Evolutionary conservation across 495 filamentous ascomycete species (phyloP), one percentile per base, ranked within the genome.

Genomic region (Monascus purpureus): DNA sequence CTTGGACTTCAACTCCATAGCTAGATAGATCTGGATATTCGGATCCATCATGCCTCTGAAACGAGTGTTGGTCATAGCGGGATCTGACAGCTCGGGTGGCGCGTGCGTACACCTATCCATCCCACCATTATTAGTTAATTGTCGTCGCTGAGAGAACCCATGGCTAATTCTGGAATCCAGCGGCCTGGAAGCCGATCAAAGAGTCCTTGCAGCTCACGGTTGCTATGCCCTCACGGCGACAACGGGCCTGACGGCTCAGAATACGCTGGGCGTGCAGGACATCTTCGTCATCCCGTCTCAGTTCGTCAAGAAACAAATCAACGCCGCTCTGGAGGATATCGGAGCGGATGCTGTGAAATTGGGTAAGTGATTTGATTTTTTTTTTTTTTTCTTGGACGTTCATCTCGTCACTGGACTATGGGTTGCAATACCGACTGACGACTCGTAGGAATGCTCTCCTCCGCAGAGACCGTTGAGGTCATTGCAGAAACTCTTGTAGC

Each of bases 191-290:
- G 90, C 90, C 18, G 90, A 97, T 56, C 86, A 95, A 54, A 88
- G 90, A 48, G 86, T 93, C 31, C 77, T 95, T 22, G 80, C 87
- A 16, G 81, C 82, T 12, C 83, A 95, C 70, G 77, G 75, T 28
- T 84, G 80, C 60, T 95, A 95, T 63, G 86, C 85, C 35, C 90
- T 93, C 71, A 94, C 88, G 25, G 80, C 85, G n/a, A 94, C 87
- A 20, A 93, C 90, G 2, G 88, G 87, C 13, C 57, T 97, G 42
- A 97, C 90, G 11, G 87, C 85, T 13, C 90, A 97, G 52, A 94
- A 94, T 56, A 97, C 90, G 2, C 61, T 68, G 17, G 84, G 85
- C 0, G 85, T 97, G 13, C 60, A 70, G 31, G 82, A 66, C 37
- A 88, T 95, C 36, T 83, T 93, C 46, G 57, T 78, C 35, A 67